Percentiles rank a stretch among this genome's conserved stretches.
Conservation (phyloP, 768 basidiomycete genomes). For the Asterophora lycoperdoides region DNA sequence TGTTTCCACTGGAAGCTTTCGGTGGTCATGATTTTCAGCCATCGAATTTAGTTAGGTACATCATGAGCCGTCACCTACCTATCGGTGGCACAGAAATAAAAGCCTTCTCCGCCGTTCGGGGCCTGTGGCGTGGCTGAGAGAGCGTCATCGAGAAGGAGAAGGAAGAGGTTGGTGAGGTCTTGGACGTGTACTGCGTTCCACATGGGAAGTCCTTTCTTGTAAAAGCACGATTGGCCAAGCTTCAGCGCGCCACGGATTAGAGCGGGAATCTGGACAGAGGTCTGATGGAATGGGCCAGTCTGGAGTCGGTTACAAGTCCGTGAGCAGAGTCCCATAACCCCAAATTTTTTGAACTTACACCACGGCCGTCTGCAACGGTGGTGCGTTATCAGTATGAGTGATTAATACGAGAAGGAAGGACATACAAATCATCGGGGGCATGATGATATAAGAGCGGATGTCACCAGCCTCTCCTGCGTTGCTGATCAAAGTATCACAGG, state of each 20-base stretch:
- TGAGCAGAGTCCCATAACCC: background rate
- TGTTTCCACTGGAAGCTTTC: conserved; percentile 13
- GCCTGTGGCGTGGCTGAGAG: conserved; percentile 7
- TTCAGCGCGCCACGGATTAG: conserved; percentile 15
- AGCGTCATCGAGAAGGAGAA: conserved; percentile 13
- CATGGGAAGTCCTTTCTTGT: conserved; percentile 12
- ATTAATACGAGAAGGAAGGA: background rate
- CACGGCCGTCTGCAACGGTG: conserved; percentile 12
- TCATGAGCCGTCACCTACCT: conserved; percentile 1
- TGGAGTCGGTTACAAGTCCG: background rate
- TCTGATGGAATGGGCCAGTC: conserved; percentile 18
- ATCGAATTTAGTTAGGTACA: background rate
- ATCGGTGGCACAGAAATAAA: conserved; percentile 15
- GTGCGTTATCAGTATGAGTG: background rate
- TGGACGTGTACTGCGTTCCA: conserved; percentile 17
- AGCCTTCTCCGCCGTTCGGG: conserved; percentile 13
- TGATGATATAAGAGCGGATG: conserved; percentile 14
- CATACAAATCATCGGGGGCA: conserved; percentile 15
- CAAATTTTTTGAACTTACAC: conserved; percentile 8
- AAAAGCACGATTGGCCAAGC: conserved; percentile 10
- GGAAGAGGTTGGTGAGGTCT: conserved; percentile 9
- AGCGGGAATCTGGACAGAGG: conserved; percentile 15
- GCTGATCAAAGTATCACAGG: conserved; percentile 12
- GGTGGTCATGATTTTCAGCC: background rate
- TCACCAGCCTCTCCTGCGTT: conserved; percentile 12